Evolutionary conservation across 306 rosid species (phyloP).

Genomic region (Glycine tomentella): DNA sequence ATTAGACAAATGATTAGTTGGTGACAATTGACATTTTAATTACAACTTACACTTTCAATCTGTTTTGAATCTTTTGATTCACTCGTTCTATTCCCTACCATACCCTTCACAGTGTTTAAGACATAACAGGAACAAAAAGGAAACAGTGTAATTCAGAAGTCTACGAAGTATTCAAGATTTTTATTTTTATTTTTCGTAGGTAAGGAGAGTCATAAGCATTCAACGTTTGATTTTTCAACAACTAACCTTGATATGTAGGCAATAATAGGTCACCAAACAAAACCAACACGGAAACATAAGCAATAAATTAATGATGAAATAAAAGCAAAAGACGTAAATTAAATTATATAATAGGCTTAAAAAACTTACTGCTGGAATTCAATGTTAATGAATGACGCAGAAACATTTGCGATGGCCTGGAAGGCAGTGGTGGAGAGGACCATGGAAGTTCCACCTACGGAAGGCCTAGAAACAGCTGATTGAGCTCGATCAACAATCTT

Average conservation of each 20-base stretch:
- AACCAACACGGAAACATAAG: conserved; percentile 23
- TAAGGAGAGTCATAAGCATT: neutral
- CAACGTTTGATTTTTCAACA: conserved; percentile 40
- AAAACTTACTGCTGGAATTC: conserved; percentile 71
- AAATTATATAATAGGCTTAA: neutral
- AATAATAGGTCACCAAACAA: neutral
- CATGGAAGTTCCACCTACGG: conserved; percentile 49
- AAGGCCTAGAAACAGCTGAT: conserved; percentile 58
- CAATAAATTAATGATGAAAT: neutral
- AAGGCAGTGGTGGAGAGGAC: conserved; percentile 72
- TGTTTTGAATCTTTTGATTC: no score
- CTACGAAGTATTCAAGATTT: no score
- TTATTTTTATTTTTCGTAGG: neutral
- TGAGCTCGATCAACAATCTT: conserved; percentile 74
- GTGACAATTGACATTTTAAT: no score
- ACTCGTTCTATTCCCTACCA: no score
- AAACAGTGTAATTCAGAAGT: no score
- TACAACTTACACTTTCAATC: no score
- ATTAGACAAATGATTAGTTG: no score
- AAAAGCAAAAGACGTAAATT: no score
- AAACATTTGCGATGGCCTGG: conserved; percentile 57
- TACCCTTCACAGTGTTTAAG: no score
- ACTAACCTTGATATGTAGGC: conserved; percentile 7
- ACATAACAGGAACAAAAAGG: no score
- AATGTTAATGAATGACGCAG: conserved; percentile 58